Evolutionary conservation across 257 asterid species (phyloP).

Genomic region (Solanum ossicruentum): DNA sequence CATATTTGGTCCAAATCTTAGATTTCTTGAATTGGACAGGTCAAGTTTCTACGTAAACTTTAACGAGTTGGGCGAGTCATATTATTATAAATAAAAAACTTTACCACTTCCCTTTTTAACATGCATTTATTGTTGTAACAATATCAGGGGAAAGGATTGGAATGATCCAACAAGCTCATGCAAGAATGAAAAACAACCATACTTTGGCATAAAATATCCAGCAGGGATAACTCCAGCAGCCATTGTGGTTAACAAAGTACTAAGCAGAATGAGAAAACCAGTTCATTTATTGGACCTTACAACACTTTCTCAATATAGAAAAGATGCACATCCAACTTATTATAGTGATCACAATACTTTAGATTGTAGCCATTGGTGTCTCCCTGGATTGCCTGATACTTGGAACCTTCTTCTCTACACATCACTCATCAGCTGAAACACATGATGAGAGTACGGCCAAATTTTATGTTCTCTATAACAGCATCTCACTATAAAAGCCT

Average conservation of each 20-base stretch:
- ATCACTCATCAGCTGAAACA: constrained; percentile 29
- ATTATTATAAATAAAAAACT: not conserved
- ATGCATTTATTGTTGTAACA: not conserved
- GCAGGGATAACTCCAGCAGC: constrained; percentile 40
- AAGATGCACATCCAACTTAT: constrained; percentile 67
- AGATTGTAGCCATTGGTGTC: constrained; percentile 99
- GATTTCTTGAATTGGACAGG: not conserved
- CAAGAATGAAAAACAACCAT: constrained; percentile 50
- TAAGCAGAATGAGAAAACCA: constrained; percentile 69
- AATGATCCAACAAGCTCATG: constrained; percentile 47
- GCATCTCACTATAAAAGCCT: not conserved
- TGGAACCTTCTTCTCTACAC: constrained; percentile 75
- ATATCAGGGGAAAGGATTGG: constrained; percentile 72
- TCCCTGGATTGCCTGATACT: constrained; percentile 91
- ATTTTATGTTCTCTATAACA: not conserved
- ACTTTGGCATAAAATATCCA: constrained; percentile 44
- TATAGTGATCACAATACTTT: constrained; percentile 50
- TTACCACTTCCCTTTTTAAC: not conserved
- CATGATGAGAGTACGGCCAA: not conserved
- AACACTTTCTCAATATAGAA: constrained; percentile 62
- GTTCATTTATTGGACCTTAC: constrained; percentile 68
- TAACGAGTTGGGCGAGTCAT: not conserved
- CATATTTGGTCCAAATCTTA: not conserved
- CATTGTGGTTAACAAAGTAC: constrained; percentile 55
- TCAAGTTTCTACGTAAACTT: not conserved